These are phyloP conservation scores for Trametes sanguinea DNA, from an alignment of 768 basidiomycete species.

Conservation along the genomic window DNA sequence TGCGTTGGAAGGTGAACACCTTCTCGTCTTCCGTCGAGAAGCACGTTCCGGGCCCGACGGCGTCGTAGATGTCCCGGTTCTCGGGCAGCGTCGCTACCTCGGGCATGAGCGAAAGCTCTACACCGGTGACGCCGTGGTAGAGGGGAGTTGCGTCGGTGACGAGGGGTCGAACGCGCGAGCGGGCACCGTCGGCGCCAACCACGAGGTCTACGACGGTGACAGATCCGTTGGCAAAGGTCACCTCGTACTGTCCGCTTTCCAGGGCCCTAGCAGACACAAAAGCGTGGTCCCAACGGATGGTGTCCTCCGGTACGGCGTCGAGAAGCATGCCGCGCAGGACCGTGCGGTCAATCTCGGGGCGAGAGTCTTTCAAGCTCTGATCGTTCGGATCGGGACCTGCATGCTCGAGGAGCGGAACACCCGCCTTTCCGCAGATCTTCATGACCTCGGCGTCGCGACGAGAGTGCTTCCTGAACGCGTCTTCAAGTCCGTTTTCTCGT, in stretches of 20 bases:
- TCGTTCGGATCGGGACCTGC: neutral
- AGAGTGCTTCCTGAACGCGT: slow-evolving; percentile 1
- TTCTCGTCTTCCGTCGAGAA: slow-evolving; percentile 1
- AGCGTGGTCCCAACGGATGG: slow-evolving; percentile 45
- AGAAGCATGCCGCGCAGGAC: slow-evolving; percentile 12
- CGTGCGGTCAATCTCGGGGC: slow-evolving; percentile 16
- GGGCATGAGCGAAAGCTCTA: neutral
- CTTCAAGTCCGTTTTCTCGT: slow-evolving; percentile 12
- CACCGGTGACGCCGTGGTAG: slow-evolving; percentile 8
- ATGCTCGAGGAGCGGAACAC: neutral
- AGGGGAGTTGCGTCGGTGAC: slow-evolving; percentile 1
- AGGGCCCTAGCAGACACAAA: slow-evolving; percentile 32
- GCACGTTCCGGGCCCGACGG: slow-evolving; percentile 4
- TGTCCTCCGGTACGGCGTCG: slow-evolving; percentile 30
- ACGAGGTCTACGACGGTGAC: slow-evolving; percentile 1
- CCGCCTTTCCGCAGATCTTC: slow-evolving; percentile 7
- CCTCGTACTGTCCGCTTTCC: slow-evolving; percentile 28
- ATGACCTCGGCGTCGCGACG: slow-evolving; percentile 12
- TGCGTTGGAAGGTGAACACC: slow-evolving; percentile 3
- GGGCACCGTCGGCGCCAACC: slow-evolving; percentile 5
- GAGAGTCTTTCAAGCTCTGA: neutral
- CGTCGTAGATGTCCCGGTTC: slow-evolving; percentile 9
- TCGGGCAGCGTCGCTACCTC: slow-evolving; percentile 1
- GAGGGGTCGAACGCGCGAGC: slow-evolving; percentile 4
- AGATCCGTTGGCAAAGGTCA: slow-evolving; percentile 9